Conservation (phyloP, 176 grass and related monocot species). For the Bromus sterilis region DNA sequence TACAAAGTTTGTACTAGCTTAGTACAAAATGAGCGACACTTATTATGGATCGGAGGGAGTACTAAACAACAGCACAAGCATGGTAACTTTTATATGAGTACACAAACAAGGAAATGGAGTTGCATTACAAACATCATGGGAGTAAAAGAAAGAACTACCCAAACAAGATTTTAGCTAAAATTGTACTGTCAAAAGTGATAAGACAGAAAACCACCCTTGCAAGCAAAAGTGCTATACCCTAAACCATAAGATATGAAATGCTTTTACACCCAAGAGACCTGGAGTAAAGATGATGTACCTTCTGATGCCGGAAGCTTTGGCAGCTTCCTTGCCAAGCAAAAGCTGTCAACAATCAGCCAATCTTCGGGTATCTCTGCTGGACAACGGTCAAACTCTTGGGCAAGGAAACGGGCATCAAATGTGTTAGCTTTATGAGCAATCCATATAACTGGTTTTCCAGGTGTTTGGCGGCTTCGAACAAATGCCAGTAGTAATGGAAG, state of each 20-base stretch:
- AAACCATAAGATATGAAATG: neutral
- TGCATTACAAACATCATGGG: neutral
- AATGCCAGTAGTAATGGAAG: slow-evolving; percentile 59
- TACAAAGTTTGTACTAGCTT: too few species aligned
- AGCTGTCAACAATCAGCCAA: slow-evolving; percentile 63
- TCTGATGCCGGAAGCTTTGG: slow-evolving; percentile 32
- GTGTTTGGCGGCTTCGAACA: slow-evolving; percentile 47
- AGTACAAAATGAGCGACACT: too few species aligned
- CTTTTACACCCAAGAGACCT: neutral
- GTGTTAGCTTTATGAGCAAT: slow-evolving; percentile 61
- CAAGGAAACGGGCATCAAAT: slow-evolving; percentile 65
- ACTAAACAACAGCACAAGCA: slow-evolving; percentile 3
- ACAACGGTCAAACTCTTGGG: slow-evolving; percentile 56
- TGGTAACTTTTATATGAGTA: neutral
- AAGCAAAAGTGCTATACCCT: neutral
- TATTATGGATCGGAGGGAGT: too few species aligned
- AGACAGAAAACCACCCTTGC: neutral
- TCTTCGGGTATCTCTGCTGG: slow-evolving; percentile 49
- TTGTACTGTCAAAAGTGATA: slow-evolving; percentile 1
- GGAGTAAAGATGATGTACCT: slow-evolving; percentile 28
- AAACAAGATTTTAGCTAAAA: slow-evolving; percentile 11
- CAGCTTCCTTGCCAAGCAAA: slow-evolving; percentile 41
- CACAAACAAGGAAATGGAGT: neutral
- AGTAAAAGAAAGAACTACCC: neutral
- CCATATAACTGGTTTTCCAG: slow-evolving; percentile 66